phyloP scores from a whole-genome alignment of 2,329 filamentous ascomycete species.

The Lecanicillium sp. region DNA sequence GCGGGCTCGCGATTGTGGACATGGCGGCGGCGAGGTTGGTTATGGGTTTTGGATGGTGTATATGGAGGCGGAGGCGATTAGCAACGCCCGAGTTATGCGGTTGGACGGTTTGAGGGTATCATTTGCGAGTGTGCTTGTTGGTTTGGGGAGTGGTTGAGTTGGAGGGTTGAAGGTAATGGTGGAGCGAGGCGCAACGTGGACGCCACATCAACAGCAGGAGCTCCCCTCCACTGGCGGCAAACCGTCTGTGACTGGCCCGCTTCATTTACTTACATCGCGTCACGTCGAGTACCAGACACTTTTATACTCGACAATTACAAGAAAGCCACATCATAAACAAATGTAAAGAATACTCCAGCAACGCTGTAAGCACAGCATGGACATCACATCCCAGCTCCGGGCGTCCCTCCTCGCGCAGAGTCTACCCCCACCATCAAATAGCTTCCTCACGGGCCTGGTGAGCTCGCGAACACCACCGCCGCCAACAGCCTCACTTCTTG shows the following conservation, averaged over 20 bases:
- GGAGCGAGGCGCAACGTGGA: no score
- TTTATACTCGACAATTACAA: neutral
- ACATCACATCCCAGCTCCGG: constrained; percentile 39
- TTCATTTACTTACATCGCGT: no score
- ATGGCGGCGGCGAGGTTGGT: constrained; percentile 27
- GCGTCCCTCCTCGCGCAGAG: constrained; percentile 42
- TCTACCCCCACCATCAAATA: constrained; percentile 41
- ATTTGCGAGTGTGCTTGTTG: no score
- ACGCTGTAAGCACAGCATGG: constrained; percentile 16
- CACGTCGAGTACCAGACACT: no score
- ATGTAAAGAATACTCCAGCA: neutral
- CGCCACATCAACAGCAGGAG: no score
- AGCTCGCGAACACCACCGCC: constrained; percentile 46
- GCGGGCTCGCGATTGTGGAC: constrained; percentile 59
- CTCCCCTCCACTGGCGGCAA: neutral
- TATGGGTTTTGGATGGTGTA: neutral
- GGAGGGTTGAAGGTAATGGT: no score
- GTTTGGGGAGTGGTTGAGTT: no score
- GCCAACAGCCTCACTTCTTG: constrained; percentile 63
- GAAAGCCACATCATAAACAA: neutral
- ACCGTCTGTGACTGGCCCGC: no score
- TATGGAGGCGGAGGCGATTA: no score
- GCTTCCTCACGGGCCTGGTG: constrained; percentile 60
- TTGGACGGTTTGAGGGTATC: no score
- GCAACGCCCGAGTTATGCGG: no score